phyloP scores from a whole-genome alignment of 108 stramenopile species.

The Seminavis robusta region DNA sequence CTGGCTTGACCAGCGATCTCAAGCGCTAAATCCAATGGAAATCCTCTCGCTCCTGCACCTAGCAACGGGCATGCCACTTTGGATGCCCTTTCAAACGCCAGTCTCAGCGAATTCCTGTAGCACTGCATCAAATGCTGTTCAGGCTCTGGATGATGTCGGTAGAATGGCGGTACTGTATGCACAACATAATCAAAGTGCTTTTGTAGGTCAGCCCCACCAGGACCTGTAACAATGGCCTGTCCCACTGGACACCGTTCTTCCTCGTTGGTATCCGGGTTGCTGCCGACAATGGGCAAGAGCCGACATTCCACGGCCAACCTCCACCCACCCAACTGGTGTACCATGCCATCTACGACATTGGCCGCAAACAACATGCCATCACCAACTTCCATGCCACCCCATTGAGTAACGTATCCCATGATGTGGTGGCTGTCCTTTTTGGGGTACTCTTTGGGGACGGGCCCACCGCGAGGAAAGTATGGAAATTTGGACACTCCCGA shows the following conservation, averaged over 20 bases:
- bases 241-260: constrained; percentile 49
- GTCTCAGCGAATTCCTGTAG: constrained; percentile 5
- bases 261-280: neutral
- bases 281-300: neutral
- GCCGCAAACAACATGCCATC: constrained; percentile 68
- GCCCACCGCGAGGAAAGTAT: constrained; percentile 68
- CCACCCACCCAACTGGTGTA: constrained; percentile 74
- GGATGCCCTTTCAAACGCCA: constrained; percentile 16
- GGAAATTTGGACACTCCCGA: constrained; percentile 67
- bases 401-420: constrained; percentile 68
- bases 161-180: constrained; percentile 74
- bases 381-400: constrained; percentile 85
- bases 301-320: constrained; percentile 29
- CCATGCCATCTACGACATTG: constrained; percentile 66
- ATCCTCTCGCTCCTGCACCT: constrained; percentile 73
- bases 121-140: neutral
- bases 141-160: constrained; percentile 22
- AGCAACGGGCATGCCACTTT: constrained; percentile 60
- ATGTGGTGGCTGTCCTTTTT: constrained; percentile 8
- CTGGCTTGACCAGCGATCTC: constrained; percentile 31
- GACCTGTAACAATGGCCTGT: constrained; percentile 37
- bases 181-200: constrained; percentile 42
- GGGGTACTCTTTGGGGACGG: constrained; percentile 29
- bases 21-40: constrained; percentile 51
- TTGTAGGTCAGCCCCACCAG: constrained; percentile 22